Base-by-base conservation (phyloP, 2,329 filamentous ascomycete genomes). In the Tolypocladium endophyticum region DNA sequence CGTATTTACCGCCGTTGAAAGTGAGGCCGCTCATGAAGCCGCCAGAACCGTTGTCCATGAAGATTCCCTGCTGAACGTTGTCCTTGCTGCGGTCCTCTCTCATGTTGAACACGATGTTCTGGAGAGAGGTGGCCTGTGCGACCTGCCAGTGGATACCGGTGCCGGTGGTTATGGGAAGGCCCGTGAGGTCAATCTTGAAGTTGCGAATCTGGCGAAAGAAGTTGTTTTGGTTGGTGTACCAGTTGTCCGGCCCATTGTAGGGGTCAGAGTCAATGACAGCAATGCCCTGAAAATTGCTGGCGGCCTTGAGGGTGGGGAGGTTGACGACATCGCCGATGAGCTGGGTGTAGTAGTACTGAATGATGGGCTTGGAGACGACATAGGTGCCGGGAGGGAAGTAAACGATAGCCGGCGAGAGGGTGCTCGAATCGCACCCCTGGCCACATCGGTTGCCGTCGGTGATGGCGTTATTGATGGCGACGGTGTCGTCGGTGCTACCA, bases 351-450 rank as follows among this genome's bases (percentile, higher is more conserved):
- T 97, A 97, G 74, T 87, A 88, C 72, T 92, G 88, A 57, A 92
- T 76, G 65, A 97, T 84, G 28, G 93, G 90, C 68, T 79, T 82
- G 70, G 86, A 90, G 66, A 97, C 87, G 23, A 89, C 69, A 70
- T 97, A 97, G 60, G 86, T 95, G 64, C 93, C 92, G 14, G 90
- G 80, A 45, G 92, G 92, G 78, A 97, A 96, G 79, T 96, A 97
- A 58, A 97, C 85, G 18, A 97, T 77, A 33, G 90, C 93, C 0
- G 93, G 93, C 1, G 86, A 85, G n/a, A 83, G 83, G 3, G 93
- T 97, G 38, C 83, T 85, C 1, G 91, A 96, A 71, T 94, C 89
- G 71, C 93, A 97, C 63, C 85, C 84, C 63, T 83, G 71, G 45
- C 90, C 91, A 70, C 93, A 97, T 52, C 93, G 89, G 67, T 81